Evolutionary conservation across 176 grass and related monocot genomes (phyloP).

Genomic region (Oryza australiensis): DNA sequence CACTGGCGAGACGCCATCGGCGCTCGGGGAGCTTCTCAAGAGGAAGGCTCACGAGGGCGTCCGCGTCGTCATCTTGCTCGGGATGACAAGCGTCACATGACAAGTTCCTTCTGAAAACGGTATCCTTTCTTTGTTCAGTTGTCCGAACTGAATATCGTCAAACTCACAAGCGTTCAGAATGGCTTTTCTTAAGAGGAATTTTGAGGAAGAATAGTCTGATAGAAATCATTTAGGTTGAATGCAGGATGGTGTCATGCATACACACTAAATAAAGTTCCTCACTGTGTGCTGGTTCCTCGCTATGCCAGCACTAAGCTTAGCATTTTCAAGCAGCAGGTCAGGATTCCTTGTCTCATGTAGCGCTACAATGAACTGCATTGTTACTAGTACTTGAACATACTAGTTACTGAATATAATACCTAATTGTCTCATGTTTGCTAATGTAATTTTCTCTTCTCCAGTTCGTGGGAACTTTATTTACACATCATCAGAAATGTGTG

Average conservation of each 20-base stretch:
- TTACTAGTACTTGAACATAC: too few species aligned
- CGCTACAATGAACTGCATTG: neutral
- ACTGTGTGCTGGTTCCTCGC: slow-evolving; percentile 62
- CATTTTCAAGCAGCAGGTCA: slow-evolving; percentile 81
- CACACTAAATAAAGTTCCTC: too few species aligned
- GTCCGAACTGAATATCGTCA: neutral
- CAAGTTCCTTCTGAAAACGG: slow-evolving; percentile 68
- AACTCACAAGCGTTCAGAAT: neutral
- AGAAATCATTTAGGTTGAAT: slow-evolving; percentile 37
- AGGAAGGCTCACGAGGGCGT: slow-evolving; percentile 63
- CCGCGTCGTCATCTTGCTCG: slow-evolving; percentile 62
- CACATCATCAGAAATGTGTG: slow-evolving; percentile 98
- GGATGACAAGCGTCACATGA: slow-evolving; percentile 77
- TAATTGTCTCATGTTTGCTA: neutral
- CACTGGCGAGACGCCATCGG: slow-evolving; percentile 38
- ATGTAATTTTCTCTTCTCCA: slow-evolving; percentile 25
- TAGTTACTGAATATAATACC: neutral
- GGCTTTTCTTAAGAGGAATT: too few species aligned
- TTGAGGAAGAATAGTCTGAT: slow-evolving; percentile 3
- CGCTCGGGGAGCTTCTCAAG: slow-evolving; percentile 63
- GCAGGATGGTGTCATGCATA: slow-evolving; percentile 75
- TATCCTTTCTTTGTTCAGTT: slow-evolving; percentile 23
- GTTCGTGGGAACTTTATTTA: slow-evolving; percentile 94
- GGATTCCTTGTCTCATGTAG: neutral
- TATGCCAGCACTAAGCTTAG: slow-evolving; percentile 75